Evolutionary conservation across 1,284 basidiomycete species (phyloP).

Genomic region (Schizopora paradoxa): DNA sequence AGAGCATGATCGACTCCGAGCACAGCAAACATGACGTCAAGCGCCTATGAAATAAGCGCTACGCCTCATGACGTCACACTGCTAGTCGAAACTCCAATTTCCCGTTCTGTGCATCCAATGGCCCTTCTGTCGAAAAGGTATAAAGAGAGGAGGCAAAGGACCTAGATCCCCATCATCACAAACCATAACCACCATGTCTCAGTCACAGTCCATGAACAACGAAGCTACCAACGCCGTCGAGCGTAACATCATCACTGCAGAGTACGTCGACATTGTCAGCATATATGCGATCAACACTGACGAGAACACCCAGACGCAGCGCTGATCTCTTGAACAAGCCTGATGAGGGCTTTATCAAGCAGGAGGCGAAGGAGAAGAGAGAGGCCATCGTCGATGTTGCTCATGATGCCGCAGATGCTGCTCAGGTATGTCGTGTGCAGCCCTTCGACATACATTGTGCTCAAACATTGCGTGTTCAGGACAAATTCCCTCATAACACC

Average conservation of each 20-base stretch:
- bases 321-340: neutral
- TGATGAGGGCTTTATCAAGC: neutral
- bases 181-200: conserved; percentile 13
- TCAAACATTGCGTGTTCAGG: conserved; percentile 25
- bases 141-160: neutral
- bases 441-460: neutral
- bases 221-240: conserved; percentile 16
- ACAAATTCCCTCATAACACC: conserved; percentile 36
- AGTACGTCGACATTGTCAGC: conserved; percentile 8
- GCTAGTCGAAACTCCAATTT: neutral
- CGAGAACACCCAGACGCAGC: too few species aligned
- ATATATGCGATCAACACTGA: neutral
- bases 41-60: neutral
- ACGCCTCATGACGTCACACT: neutral
- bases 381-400: conserved; percentile 19
- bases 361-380: conserved; percentile 17
- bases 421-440: conserved; percentile 23
- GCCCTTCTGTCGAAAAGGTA: neutral
- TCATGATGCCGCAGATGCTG: conserved; percentile 20
- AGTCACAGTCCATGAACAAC: conserved; percentile 13
- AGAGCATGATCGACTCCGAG: neutral
- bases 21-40: neutral
- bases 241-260: conserved; percentile 15
- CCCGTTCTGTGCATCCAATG: neutral
- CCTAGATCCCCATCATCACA: neutral